Evolutionary conservation across 2,329 filamentous ascomycete species (phyloP).

Genomic region (Colletotrichum incanum): DNA sequence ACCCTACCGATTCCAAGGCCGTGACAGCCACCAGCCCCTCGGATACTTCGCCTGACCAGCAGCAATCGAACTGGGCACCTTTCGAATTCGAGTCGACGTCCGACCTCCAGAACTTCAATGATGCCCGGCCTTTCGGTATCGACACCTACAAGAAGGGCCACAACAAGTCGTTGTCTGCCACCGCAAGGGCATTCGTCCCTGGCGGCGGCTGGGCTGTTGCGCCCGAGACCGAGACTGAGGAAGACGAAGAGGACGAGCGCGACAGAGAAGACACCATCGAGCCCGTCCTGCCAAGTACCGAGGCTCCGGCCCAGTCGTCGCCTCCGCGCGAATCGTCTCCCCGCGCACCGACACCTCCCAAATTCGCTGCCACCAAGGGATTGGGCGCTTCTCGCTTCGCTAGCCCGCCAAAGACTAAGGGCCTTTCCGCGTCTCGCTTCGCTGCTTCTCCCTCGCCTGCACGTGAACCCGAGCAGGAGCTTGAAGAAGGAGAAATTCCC

Average conservation of each 20-base stretch:
- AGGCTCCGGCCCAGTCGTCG: slow-evolving; percentile 15
- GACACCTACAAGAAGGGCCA: slow-evolving; percentile 59
- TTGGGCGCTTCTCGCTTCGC: slow-evolving; percentile 66
- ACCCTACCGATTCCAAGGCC: slow-evolving; percentile 65
- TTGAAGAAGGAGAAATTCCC: slow-evolving; percentile 45
- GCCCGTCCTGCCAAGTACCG: slow-evolving; percentile 30
- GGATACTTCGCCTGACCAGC: slow-evolving; percentile 66
- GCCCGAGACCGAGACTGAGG: slow-evolving; percentile 39
- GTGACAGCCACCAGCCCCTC: slow-evolving; percentile 66
- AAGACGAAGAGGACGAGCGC: slow-evolving; percentile 44
- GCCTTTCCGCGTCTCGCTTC: slow-evolving; percentile 62
- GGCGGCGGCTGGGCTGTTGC: slow-evolving; percentile 48
- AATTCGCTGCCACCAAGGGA: slow-evolving; percentile 52
- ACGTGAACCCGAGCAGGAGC: slow-evolving; percentile 48
- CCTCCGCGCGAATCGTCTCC: slow-evolving; percentile 41
- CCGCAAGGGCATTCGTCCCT: slow-evolving; percentile 78
- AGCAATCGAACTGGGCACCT: slow-evolving; percentile 68
- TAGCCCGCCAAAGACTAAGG: slow-evolving; percentile 57
- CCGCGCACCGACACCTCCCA: slow-evolving; percentile 45
- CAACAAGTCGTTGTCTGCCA: slow-evolving; percentile 77
- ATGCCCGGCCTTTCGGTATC: slow-evolving; percentile 66
- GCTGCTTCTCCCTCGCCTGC: slow-evolving; percentile 59
- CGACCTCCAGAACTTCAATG: slow-evolving; percentile 67
- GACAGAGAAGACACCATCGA: slow-evolving; percentile 43
- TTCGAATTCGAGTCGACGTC: slow-evolving; percentile 71